Evolutionary conservation across 2,329 filamentous ascomycete species (phyloP).

Genomic region (Aureobasidium sp.): DNA sequence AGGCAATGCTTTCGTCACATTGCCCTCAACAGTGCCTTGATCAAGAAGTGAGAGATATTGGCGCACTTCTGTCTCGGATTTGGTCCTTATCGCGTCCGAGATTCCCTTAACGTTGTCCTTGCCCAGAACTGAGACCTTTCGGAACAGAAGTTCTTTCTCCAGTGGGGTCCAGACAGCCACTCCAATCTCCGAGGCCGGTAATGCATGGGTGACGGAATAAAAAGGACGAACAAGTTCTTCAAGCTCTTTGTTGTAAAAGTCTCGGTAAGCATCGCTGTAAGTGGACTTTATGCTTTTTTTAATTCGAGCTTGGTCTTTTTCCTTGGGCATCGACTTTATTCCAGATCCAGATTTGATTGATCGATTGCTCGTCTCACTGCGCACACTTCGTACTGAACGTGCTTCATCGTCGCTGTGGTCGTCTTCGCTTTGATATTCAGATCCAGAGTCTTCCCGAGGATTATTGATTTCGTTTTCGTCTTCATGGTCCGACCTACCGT

Average conservation of each 20-base stretch:
- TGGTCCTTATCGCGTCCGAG: slow-evolving; percentile 54
- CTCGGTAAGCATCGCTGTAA: slow-evolving; percentile 30
- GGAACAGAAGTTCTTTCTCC: slow-evolving; percentile 66
- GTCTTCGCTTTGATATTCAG: slow-evolving; percentile 1
- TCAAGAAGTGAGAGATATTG: slow-evolving; percentile 60
- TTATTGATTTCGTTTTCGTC: neutral
- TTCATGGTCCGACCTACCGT: neutral
- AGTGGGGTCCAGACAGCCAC: slow-evolving; percentile 57
- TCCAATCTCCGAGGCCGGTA: slow-evolving; percentile 53
- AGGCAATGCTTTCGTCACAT: slow-evolving; percentile 26
- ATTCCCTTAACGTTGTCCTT: slow-evolving; percentile 54
- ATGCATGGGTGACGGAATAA: neutral
- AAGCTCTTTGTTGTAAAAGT: slow-evolving; percentile 49
- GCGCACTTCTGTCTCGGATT: slow-evolving; percentile 64
- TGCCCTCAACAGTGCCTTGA: slow-evolving; percentile 34
- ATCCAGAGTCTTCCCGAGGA: neutral
- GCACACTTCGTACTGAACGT: neutral
- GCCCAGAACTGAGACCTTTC: slow-evolving; percentile 55
- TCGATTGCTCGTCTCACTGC: neutral
- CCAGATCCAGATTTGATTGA: neutral
- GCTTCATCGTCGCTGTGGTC: neutral
- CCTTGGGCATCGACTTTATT: neutral
- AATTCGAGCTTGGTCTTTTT: neutral
- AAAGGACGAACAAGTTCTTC: slow-evolving; percentile 30
- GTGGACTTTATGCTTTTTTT: neutral